Base-by-base conservation (phyloP, 2,329 filamentous ascomycete species). In the Acrodontium crateriforme region DNA sequence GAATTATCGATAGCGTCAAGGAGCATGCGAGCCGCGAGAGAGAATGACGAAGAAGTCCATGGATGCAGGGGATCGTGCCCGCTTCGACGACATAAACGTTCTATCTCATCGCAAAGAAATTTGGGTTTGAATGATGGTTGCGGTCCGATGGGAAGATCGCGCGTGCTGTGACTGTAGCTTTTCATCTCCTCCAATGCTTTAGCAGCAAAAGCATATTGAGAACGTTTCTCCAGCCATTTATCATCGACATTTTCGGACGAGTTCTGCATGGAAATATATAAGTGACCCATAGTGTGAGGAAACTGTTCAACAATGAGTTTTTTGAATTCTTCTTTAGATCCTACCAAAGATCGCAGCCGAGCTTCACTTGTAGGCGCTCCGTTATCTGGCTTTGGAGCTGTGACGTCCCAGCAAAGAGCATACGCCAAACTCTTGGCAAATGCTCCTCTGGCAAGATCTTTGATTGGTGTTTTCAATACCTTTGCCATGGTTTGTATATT, bases 381-480 rank as follows among this genome's bases (percentile, higher is more conserved):
- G n/a, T 51, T 55, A 1, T 53, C 45, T 18, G 52, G 53, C 42
- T 40, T 59, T 13, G 31, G 28, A 10, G 23, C 18, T n/a, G 31
- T 63, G 29, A 81, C 73, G 46, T 87, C 80, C 48, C 78, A 74
- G 3, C 81, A 77, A 41, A 93, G 75, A 31, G 78, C 75, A 50
- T 95, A 98, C 4, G 84, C 83, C 39, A 84, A 67, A 3, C 74
- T 69, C 47, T 78, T 89, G 18, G 76, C 67, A 45, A 95, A 94
- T 11, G 76, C 78, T 15, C 59, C 54, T 16, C 65, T 59, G 9
- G 92, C 53, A 15, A 92, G 58, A 10, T 73, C 60, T 8, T 55
- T 53, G 24, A 69, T 63, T 1, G 67, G 54, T 7, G 62, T 52
- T 1, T 62, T 61, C 12, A 91, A 58, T 4, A 65, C 54, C 17